Base-by-base conservation (phyloP, 805 yeast species). In the Zygosaccharomyces lentus region DNA sequence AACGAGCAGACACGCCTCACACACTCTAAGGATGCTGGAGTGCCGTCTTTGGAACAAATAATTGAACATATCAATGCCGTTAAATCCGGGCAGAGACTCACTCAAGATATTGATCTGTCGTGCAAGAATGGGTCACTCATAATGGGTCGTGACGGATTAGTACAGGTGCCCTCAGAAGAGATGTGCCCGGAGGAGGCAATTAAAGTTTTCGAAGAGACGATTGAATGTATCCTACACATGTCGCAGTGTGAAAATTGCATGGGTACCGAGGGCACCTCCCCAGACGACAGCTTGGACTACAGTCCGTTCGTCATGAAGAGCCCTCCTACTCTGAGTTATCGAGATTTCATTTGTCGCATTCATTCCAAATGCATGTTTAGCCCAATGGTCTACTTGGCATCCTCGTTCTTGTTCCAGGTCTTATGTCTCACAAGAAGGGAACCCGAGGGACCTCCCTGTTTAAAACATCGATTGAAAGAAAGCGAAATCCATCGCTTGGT, bases 401-500 rank as follows among this genome's bases (percentile, higher is more conserved):
- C 66, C 1, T 47, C 62, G 1, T 57, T 51, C 37, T 43, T 64
- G 30, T 40, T 64, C 21, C 61, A 60, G 38, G 47, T 46, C 1
- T 27, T 59, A n/a, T 44, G 56, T 13, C 45, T 61, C 1, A 47
- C 50, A 9, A 46, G 55, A 15, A 48, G 47, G 16, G 34, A 43
- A 1, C 41, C 37, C 8, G 34, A 47, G 6, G 48, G 50, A 10
- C 12, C 32, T 6, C 30, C 55, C 1, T 36, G 49, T 15, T 42
- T 59, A 17, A 55, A 47, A 31, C 41, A 68, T 21, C 68, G 70
- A 6, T 49, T 75, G 9, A 54, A 72, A 12, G 57, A 58, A 0
- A 54, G 57, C 6, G 67, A 72, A 34, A 68, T 67, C 1, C 76
- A 75, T 57, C 57, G 80, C 12, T 46, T 76, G 21, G 65, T 74